Base-by-base conservation (phyloP, 257 asterid genomes). In the Solanum medicagineum region DNA sequence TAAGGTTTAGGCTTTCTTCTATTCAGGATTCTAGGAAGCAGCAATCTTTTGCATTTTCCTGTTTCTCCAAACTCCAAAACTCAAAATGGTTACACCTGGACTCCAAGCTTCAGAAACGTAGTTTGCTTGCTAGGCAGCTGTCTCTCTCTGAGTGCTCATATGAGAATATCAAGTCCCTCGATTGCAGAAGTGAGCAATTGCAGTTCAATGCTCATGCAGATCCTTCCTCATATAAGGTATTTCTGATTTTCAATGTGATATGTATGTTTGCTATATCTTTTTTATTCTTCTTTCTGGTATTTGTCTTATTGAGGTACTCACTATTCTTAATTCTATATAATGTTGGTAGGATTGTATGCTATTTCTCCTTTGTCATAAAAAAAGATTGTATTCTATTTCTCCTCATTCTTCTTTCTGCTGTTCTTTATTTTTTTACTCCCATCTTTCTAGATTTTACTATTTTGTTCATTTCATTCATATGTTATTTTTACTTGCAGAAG, bases 121-220 rank as follows among this genome's bases (percentile, higher is more conserved):
- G 94, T 88, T 89, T 85, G 83, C 92, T 93, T 84, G 66, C 89
- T 44, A 93, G 90, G 89, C 90, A 89, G 86, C 89, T 95, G 47
- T 89, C 97, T 60, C 86, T 93, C 84, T 90, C 98, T 20, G 98
- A 94, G 81, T 97, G 99, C 92, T 93, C 98, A 12, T 90, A 90
- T 89, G 95, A 90, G 69, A 95, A 95, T 87, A 91, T 97, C 85
- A 94, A 90, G 92, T 89, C 91, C 68, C 90, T 95, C 80, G 95
- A 92, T 85, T 87, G 86, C 47, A 86, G 88, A 79, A 89, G 86
- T 69, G 63, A 70, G 86, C 91, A 24, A 85, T 83, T 86, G 86
- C 74, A 84, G 68, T 86, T 89, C 79, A 83, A 81, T 84, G 87
- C 69, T 85, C 92, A 87, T 89, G 86, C 86, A 44, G 89, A 89